Conservation (phyloP, 2,329 filamentous ascomycete genomes). For the Nothomitra cinnamomea region DNA sequence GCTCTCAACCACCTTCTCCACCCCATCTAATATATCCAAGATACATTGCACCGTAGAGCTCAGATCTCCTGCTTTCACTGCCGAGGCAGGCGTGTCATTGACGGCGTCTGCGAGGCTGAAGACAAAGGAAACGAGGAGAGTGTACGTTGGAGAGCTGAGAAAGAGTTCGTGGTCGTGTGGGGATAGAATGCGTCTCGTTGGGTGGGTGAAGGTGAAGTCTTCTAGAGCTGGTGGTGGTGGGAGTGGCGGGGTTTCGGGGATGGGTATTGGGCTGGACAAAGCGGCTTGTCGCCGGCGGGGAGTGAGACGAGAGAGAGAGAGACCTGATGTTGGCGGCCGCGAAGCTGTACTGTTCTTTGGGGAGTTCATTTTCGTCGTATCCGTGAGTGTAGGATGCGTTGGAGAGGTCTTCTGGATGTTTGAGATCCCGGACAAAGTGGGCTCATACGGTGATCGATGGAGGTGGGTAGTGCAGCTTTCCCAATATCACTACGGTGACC, state of each 20-base stretch:
- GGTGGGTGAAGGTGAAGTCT: constrained; percentile 42
- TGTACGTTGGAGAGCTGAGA: constrained; percentile 56
- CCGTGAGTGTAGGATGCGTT: neutral
- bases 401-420: neutral
- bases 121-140: constrained; percentile 65
- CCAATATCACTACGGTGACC: neutral
- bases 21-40: constrained; percentile 50
- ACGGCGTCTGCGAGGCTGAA: constrained; percentile 77
- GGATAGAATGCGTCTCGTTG: constrained; percentile 67
- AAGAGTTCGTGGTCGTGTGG: constrained; percentile 67
- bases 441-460: neutral
- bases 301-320: constrained; percentile 28
- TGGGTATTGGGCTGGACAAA: constrained; percentile 39
- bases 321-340: constrained; percentile 7
- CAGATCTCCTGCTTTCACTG: constrained; percentile 39
- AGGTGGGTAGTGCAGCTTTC: neutral
- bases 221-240: constrained; percentile 46
- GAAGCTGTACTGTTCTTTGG: neutral
- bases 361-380: neutral
- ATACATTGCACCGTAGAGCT: constrained; percentile 43
- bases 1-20: constrained; percentile 45
- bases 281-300: constrained; percentile 39
- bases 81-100: constrained; percentile 47
- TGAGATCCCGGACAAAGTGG: neutral
- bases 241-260: constrained; percentile 60